Conservation (phyloP, 1,284 basidiomycete genomes). For the Volvariella surrecta region DNA sequence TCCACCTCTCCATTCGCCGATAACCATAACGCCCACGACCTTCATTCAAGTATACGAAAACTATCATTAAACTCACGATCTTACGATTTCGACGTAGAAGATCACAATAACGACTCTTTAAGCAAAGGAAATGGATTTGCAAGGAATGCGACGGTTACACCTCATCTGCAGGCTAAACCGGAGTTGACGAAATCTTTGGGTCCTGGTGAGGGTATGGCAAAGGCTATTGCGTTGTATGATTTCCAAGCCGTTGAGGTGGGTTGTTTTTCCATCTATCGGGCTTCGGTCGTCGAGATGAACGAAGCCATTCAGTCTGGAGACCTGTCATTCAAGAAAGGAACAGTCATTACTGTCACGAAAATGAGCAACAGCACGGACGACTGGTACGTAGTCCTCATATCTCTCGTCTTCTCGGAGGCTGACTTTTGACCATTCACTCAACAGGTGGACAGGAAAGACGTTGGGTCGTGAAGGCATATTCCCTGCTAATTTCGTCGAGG, state of each 20-base stretch:
- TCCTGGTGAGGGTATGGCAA: slow-evolving; percentile 52
- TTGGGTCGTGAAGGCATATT: slow-evolving; percentile 42
- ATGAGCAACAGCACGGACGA: slow-evolving; percentile 73
- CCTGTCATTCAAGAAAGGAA: slow-evolving; percentile 77
- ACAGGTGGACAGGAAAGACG: slow-evolving; percentile 68
- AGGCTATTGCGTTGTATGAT: slow-evolving; percentile 75
- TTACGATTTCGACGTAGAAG: slow-evolving; percentile 10
- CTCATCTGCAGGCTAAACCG: slow-evolving; percentile 37
- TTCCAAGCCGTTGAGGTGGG: slow-evolving; percentile 65
- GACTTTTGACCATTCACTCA: slow-evolving; percentile 8
- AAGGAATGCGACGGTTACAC: slow-evolving; percentile 10
- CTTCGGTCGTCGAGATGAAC: too few species aligned
- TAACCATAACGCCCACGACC: background rate
- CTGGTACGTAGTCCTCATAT: slow-evolving; percentile 41
- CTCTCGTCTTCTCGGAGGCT: background rate
- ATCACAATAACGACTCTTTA: slow-evolving; percentile 11
- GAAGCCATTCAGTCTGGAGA: slow-evolving; percentile 59
- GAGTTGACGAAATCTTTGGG: slow-evolving; percentile 37
- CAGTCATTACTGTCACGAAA: slow-evolving; percentile 70
- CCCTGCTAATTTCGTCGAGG: slow-evolving; percentile 59
- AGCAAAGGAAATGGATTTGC: slow-evolving; percentile 7
- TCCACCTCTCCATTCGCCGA: background rate
- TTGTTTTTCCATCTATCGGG: slow-evolving; percentile 3
- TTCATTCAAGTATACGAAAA: background rate
- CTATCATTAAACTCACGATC: background rate